Conservation (phyloP, 2,329 filamentous ascomycete genomes). For the Dactylonectria estremocensis region DNA sequence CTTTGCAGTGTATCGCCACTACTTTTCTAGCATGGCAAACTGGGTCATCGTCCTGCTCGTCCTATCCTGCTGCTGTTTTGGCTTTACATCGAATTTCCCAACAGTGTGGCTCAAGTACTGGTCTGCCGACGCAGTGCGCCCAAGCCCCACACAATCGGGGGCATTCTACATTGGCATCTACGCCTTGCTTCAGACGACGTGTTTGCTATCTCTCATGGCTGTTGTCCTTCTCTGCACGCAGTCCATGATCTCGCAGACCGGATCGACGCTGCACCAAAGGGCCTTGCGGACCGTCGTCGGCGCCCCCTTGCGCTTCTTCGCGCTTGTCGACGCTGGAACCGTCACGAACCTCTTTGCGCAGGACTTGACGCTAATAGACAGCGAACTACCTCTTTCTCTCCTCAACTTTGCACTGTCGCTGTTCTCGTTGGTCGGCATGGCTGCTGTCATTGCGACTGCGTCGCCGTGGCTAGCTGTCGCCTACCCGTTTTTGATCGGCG, state of each 20-base stretch:
- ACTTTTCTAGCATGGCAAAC: conserved; percentile 17
- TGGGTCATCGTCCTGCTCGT: conserved; percentile 14
- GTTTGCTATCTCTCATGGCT: neutral
- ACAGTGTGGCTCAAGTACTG: conserved; percentile 43
- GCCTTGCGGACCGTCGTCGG: conserved; percentile 23
- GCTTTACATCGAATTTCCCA: conserved; percentile 21
- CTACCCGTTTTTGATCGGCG: conserved; percentile 62
- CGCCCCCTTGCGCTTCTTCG: conserved; percentile 52
- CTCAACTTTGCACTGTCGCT: conserved; percentile 34
- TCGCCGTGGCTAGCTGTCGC: conserved; percentile 61
- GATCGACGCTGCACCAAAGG: conserved; percentile 18
- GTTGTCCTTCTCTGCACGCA: conserved; percentile 19
- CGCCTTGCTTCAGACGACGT: conserved; percentile 13
- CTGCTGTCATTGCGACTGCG: conserved; percentile 50
- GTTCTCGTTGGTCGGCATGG: conserved; percentile 10
- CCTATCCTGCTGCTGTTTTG: conserved; percentile 14
- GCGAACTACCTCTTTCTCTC: conserved; percentile 50
- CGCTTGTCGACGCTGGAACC: conserved; percentile 51
- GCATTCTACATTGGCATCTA: conserved; percentile 33
- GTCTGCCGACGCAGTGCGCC: conserved; percentile 16
- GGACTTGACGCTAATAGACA: conserved; percentile 56
- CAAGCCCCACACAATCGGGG: neutral
- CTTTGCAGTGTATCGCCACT: conserved; percentile 24
- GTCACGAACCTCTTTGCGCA: conserved; percentile 56
- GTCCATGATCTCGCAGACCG: conserved; percentile 22